Percentiles rank a stretch among this genome's conserved stretches.
phyloP scores from a whole-genome alignment of 1,284 basidiomycete genomes.

The Tilletia indica region DNA sequence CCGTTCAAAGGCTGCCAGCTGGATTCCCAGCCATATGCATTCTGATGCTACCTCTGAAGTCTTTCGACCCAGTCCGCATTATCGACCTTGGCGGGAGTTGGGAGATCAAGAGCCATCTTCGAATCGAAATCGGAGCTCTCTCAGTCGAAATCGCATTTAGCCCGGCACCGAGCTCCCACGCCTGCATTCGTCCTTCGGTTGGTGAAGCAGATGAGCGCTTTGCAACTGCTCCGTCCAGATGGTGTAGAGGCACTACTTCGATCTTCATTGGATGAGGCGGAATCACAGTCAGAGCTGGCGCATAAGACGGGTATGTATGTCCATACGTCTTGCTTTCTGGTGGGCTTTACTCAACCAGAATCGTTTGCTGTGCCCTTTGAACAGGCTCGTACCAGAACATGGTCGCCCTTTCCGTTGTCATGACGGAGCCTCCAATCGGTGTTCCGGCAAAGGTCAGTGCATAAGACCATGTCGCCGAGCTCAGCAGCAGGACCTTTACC shows the following conservation, averaged over 20 bases:
- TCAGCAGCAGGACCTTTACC: background rate
- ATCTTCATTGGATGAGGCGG: slow-evolving; percentile 26
- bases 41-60: slow-evolving; percentile 25
- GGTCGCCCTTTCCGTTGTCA: slow-evolving; percentile 1
- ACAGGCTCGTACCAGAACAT: background rate
- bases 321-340: background rate
- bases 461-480: background rate
- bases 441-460: background rate
- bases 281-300: slow-evolving; percentile 21
- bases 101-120: background rate
- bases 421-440: slow-evolving; percentile 4
- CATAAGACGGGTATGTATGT: slow-evolving; percentile 14
- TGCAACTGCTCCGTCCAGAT: slow-evolving; percentile 48
- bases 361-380: background rate
- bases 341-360: background rate
- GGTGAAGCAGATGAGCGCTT: slow-evolving; percentile 38
- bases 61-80: slow-evolving; percentile 34
- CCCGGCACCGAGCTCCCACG: background rate
- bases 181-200: slow-evolving; percentile 35
- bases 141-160: background rate
- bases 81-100: slow-evolving; percentile 20
- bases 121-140: background rate
- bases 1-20: background rate
- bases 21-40: background rate
- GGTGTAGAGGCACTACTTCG: slow-evolving; percentile 45